These are phyloP conservation scores for Verticillium zaregamsianum DNA, from an alignment of 2,329 filamentous ascomycete species.

Conservation along the genomic window DNA sequence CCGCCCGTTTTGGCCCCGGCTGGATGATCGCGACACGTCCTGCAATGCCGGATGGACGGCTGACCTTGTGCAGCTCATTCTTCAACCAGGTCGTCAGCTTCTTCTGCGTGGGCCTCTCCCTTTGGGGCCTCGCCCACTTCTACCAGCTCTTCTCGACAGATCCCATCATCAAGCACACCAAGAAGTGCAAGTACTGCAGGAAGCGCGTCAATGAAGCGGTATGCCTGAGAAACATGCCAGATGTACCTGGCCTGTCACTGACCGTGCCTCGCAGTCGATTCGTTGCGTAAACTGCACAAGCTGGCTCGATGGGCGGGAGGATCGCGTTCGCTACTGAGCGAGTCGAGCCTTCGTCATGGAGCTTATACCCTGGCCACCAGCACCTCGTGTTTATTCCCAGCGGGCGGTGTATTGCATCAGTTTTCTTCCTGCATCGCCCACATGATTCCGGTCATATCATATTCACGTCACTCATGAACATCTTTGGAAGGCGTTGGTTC, in stretches of 20 bases:
- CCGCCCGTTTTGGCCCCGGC: neutral
- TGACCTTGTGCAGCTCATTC: conserved; percentile 41
- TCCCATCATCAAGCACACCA: conserved; percentile 65
- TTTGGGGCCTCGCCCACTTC: conserved; percentile 59
- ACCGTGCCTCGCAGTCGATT: conserved; percentile 24
- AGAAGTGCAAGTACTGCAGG: conserved; percentile 65
- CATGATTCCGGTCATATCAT: neutral
- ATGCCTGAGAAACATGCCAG: conserved; percentile 12
- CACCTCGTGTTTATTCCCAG: neutral
- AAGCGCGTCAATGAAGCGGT: conserved; percentile 62
- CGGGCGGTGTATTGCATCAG: neutral
- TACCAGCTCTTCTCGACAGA: conserved; percentile 61
- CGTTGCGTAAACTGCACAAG: conserved; percentile 47
- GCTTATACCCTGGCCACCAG: neutral
- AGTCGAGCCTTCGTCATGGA: neutral
- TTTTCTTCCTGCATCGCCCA: neutral
- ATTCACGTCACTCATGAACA: neutral
- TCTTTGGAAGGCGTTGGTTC: neutral
- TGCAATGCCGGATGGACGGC: neutral
- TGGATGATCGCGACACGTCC: neutral
- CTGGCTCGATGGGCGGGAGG: conserved; percentile 48
- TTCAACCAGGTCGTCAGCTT: conserved; percentile 64
- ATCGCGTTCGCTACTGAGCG: conserved; percentile 16
- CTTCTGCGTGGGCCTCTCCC: conserved; percentile 56
- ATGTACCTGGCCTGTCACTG: neutral